phyloP scores from a whole-genome alignment of 2,329 filamentous ascomycete species.

The Pseudocercospora macadamiae region DNA sequence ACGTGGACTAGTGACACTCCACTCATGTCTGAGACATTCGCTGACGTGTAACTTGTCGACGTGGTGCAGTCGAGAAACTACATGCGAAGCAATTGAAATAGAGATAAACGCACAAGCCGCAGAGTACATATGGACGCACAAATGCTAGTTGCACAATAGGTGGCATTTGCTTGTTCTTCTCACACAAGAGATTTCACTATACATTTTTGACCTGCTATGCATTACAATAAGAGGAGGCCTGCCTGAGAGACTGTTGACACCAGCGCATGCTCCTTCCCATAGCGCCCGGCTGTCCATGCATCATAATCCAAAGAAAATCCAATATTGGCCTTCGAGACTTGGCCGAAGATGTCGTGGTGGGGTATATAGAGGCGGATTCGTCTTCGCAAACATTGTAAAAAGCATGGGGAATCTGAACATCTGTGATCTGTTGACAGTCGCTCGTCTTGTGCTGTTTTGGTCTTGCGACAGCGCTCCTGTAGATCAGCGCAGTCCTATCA shows the following conservation, averaged over 20 bases:
- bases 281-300: constrained; percentile 4
- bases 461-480: background rate
- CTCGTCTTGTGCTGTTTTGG: background rate
- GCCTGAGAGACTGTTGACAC: constrained; percentile 9
- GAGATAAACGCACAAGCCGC: no score
- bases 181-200: background rate
- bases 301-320: background rate
- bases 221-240: constrained; percentile 5
- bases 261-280: background rate
- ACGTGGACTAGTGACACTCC: no score
- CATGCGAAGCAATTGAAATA: constrained; percentile 1
- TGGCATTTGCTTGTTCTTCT: background rate
- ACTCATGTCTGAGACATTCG: no score
- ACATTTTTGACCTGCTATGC: constrained; percentile 4
- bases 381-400: constrained; percentile 1
- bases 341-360: background rate
- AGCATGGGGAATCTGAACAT: background rate
- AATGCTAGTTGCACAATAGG: no score
- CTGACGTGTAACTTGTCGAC: no score
- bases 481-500: constrained; percentile 36
- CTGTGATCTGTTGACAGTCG: background rate
- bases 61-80: constrained; percentile 11
- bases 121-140: no score
- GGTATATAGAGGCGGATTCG: background rate
- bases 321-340: constrained; percentile 1